These are phyloP conservation scores for Dissophora ornata DNA, from an alignment of 192 early-diverging fungal species.

Conservation along the genomic window DNA sequence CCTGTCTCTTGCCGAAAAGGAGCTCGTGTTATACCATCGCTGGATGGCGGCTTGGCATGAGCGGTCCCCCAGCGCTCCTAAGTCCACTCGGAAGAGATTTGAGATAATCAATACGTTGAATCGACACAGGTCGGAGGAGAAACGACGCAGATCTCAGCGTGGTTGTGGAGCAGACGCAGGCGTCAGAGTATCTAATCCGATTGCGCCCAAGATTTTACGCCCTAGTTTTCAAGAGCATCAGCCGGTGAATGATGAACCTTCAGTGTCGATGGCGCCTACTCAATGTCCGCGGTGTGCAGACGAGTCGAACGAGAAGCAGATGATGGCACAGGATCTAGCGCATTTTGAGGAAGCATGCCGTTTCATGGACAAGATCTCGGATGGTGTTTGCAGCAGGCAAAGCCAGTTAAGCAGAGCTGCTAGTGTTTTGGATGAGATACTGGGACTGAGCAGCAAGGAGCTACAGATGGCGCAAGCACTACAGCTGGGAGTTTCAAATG, in stretches of 20 bases:
- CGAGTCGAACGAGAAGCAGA: constrained; percentile 5
- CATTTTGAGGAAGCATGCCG: constrained; percentile 11
- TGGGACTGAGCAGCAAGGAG: constrained; percentile 3
- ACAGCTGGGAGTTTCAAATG: no score
- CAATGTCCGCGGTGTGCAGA: constrained; percentile 5
- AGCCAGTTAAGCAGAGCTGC: no score
- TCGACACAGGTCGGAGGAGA: neutral
- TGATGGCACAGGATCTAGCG: neutral
- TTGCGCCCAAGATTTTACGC: neutral
- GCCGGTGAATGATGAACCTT: no score
- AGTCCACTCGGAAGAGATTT: constrained; percentile 3
- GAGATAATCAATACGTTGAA: constrained; percentile 1
- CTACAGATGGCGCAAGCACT: no score
- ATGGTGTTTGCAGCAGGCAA: no score
- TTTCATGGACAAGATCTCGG: constrained; percentile 2
- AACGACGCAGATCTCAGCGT: neutral
- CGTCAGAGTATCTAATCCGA: neutral
- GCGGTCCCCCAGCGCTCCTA: constrained; percentile 8
- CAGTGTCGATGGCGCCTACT: no score
- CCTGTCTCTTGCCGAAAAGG: constrained; percentile 5
- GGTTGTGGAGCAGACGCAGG: neutral
- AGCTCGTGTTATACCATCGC: constrained; percentile 34
- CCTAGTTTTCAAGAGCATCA: neutral
- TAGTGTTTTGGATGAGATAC: no score
- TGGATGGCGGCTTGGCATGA: constrained; percentile 47